These are phyloP conservation scores for Solanum chilense DNA, from an alignment of 257 asterid species.

Conservation along the genomic window DNA sequence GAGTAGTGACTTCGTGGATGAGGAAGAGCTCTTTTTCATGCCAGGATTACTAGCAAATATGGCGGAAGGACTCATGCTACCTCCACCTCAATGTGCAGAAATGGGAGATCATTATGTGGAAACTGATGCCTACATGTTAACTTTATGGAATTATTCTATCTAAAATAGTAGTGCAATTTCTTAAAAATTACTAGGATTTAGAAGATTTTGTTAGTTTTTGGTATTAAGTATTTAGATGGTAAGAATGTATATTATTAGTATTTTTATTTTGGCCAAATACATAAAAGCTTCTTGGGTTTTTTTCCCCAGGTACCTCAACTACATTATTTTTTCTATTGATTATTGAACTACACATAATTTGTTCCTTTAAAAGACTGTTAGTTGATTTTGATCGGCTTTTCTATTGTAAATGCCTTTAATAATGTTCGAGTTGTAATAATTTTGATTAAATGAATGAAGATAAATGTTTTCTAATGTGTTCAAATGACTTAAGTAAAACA, in stretches of 20 bases:
- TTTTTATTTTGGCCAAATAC: too few species aligned
- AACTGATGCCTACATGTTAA: conserved; percentile 10
- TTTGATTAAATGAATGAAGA: too few species aligned
- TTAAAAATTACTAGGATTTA: background rate
- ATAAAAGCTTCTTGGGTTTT: too few species aligned
- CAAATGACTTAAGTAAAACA: too few species aligned
- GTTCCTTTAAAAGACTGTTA: too few species aligned
- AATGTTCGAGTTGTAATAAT: too few species aligned
- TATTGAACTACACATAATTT: too few species aligned
- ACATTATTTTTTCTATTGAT: too few species aligned
- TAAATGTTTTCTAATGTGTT: too few species aligned
- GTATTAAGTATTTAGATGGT: background rate
- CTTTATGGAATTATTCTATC: conserved; percentile 39
- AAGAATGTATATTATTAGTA: background rate
- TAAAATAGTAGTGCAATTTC: background rate
- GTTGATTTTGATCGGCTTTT: too few species aligned
- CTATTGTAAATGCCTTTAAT: too few species aligned
- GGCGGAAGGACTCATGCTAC: conserved; percentile 51
- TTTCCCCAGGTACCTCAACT: too few species aligned
- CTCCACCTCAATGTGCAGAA: conserved; percentile 29
- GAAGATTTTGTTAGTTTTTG: background rate
- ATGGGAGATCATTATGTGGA: conserved; percentile 14
- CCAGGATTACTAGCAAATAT: conserved; percentile 25
- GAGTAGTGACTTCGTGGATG: background rate
- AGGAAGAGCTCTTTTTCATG: background rate